Percentiles rank a stretch among this genome's conserved stretches.
Conservation (phyloP, 2,329 filamentous ascomycete genomes). For the Aureobasidium sp. region DNA sequence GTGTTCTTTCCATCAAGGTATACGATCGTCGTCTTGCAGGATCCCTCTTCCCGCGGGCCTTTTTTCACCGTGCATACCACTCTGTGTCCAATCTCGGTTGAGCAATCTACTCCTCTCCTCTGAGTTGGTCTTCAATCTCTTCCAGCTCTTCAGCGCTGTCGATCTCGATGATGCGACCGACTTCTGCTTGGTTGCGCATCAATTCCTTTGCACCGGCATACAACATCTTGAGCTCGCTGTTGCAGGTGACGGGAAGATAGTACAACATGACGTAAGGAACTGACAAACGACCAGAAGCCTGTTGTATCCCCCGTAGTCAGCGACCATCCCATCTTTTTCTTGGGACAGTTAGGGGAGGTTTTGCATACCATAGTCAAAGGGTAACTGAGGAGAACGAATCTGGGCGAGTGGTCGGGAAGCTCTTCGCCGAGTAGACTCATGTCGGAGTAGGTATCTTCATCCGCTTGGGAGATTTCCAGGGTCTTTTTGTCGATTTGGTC, state of each 20-base stretch:
- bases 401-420: conserved; percentile 82
- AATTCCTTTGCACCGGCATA: conserved; percentile 95
- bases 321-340: background rate
- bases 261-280: conserved; percentile 93
- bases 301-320: background rate
- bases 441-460: conserved; percentile 71
- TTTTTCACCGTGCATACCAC: background rate
- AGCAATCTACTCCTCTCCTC: conserved; percentile 27
- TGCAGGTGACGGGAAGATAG: conserved; percentile 88
- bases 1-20: conserved; percentile 2
- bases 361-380: conserved; percentile 76
- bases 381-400: conserved; percentile 85
- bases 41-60: background rate
- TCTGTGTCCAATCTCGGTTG: background rate
- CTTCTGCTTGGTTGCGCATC: conserved; percentile 87
- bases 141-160: conserved; percentile 71
- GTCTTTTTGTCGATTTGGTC: conserved; percentile 85
- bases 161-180: conserved; percentile 79
- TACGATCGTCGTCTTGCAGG: conserved; percentile 4
- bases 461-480: conserved; percentile 78
- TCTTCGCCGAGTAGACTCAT: conserved; percentile 78
- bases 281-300: conserved; percentile 52
- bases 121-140: conserved; percentile 63
- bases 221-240: conserved; percentile 77
- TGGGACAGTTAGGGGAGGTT: background rate